phyloP scores from a whole-genome alignment of 805 yeast genomes.

The Candida hispaniensis region DNA sequence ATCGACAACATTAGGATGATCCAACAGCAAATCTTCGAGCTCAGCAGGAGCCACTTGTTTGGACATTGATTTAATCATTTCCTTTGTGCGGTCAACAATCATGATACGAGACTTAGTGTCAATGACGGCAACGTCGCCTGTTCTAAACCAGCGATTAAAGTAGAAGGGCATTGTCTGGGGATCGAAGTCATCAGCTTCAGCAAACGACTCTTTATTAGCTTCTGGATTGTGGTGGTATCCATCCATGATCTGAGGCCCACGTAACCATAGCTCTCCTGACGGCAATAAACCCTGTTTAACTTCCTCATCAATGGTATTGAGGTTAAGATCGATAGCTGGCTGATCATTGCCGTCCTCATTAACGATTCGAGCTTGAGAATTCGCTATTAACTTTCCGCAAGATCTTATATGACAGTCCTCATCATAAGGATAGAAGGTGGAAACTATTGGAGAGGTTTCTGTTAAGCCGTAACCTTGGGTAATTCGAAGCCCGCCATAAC shows the following conservation, averaged over 20 bases:
- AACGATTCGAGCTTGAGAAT: slow-evolving; percentile 10
- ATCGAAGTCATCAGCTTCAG: slow-evolving; percentile 22
- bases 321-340: slow-evolving; percentile 16
- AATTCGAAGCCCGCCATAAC: slow-evolving; percentile 16
- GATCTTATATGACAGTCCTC: slow-evolving; percentile 7
- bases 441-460: slow-evolving; percentile 18
- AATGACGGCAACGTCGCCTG: slow-evolving; percentile 50
- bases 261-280: slow-evolving; percentile 40
- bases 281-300: slow-evolving; percentile 11
- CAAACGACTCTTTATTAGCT: slow-evolving; percentile 39
- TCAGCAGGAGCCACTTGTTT: slow-evolving; percentile 94
- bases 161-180: slow-evolving; percentile 9
- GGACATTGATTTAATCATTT: slow-evolving; percentile 31
- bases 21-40: slow-evolving; percentile 72
- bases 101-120: slow-evolving; percentile 36
- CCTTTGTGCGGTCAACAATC: slow-evolving; percentile 35
- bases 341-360: slow-evolving; percentile 12
- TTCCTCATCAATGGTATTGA: slow-evolving; percentile 4
- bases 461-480: slow-evolving; percentile 16
- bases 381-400: slow-evolving; percentile 10
- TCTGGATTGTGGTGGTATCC: slow-evolving; percentile 41
- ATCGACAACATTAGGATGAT: slow-evolving; percentile 70
- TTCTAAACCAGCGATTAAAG: slow-evolving; percentile 37
- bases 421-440: slow-evolving; percentile 6
- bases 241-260: slow-evolving; percentile 46